Base-by-base conservation (phyloP, 805 yeast genomes). In the Cyberlindnera meyerae region DNA sequence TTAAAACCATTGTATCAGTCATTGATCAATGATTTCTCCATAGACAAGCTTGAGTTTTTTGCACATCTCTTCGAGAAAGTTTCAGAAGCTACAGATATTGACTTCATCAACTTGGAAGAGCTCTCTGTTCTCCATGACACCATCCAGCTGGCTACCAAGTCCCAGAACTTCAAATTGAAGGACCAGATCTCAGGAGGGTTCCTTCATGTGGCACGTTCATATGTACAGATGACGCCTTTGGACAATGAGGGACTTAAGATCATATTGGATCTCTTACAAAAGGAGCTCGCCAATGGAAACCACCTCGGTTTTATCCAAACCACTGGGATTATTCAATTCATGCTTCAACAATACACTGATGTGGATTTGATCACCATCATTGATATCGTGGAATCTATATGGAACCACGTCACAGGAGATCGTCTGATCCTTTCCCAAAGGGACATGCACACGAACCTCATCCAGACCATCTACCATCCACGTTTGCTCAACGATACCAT, bases 341-440 rank as follows among this genome's bases (percentile, higher is more conserved):
- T 54, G 5, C 27, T 53, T 18, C 34, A 32, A 3, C 43, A 42
- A 14, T 53, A 52, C 24, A 39, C 35, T 1, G 27, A 33, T 3
- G 17, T 46, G 16, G 57, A 54, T 24, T 13, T 60, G 2, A 18
- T 48, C 6, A 36, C 42, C 4, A 39, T 72, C 15, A 53, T 65
- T 12, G 60, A 55, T 3, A 58, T 67, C 13, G 40, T 74, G 28
- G 49, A 58, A 2, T 51, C 57, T 0, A 63, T 82, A 14, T 85
- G 95, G 93, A 61, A 59, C 4, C 70, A 67, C 16, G 51, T 86
- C 17, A 67, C 68, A 13, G 66, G 70, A 1, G 79, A 77, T 9
- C 64, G 94, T 32, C 61, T 87, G 26, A 72, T 79, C 20, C 62
- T 84, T 27, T 72, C 73, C 29, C 93, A 86, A 44, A 73, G 77